Conservation (phyloP, 2,329 filamentous ascomycete genomes). For the Onygenales sp. region DNA sequence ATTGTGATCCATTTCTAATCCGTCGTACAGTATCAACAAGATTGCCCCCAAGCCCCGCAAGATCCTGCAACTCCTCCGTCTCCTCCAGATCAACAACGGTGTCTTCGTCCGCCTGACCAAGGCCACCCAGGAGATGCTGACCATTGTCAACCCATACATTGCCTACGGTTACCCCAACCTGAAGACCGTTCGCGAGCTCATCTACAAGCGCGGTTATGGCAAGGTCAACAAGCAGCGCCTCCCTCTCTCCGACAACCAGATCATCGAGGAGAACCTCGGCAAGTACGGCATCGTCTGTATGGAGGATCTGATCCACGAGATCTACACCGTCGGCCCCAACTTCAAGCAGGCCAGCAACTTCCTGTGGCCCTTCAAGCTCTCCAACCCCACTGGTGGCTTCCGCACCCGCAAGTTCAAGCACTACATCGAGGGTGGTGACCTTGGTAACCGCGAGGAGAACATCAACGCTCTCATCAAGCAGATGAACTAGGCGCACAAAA, state of each 20-base stretch:
- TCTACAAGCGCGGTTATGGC: slow-evolving; percentile 99
- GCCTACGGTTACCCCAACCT: slow-evolving; percentile 99
- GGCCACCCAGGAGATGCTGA: slow-evolving; percentile 94
- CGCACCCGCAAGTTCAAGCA: slow-evolving; percentile 96
- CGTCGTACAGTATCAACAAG: slow-evolving; percentile 90
- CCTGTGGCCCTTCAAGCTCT: slow-evolving; percentile 99
- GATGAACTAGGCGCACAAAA: slow-evolving; percentile 69
- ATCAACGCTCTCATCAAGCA: slow-evolving; percentile 94
- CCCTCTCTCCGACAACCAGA: slow-evolving; percentile 91
- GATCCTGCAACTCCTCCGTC: slow-evolving; percentile 97
- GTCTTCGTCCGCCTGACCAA: slow-evolving; percentile 97
- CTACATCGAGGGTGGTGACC: slow-evolving; percentile 96
- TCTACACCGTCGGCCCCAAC: slow-evolving; percentile 97
- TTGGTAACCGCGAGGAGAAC: slow-evolving; percentile 96
- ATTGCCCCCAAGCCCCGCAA: slow-evolving; percentile 99
- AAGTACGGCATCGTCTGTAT: slow-evolving; percentile 99
- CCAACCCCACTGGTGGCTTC: slow-evolving; percentile 97
- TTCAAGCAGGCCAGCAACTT: slow-evolving; percentile 99
- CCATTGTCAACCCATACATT: slow-evolving; percentile 97
- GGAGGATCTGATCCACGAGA: slow-evolving; percentile 99
- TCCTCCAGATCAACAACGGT: slow-evolving; percentile 99
- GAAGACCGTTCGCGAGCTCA: slow-evolving; percentile 95
- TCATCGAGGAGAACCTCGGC: slow-evolving; percentile 93
- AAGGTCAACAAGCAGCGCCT: slow-evolving; percentile 98
- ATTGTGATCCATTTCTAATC: not conserved